A percentile compares a stretch with the other conserved stretches of the same genome.
Conservation (phyloP, 208 protist genomes). For the Trypanosoma mega region DNA sequence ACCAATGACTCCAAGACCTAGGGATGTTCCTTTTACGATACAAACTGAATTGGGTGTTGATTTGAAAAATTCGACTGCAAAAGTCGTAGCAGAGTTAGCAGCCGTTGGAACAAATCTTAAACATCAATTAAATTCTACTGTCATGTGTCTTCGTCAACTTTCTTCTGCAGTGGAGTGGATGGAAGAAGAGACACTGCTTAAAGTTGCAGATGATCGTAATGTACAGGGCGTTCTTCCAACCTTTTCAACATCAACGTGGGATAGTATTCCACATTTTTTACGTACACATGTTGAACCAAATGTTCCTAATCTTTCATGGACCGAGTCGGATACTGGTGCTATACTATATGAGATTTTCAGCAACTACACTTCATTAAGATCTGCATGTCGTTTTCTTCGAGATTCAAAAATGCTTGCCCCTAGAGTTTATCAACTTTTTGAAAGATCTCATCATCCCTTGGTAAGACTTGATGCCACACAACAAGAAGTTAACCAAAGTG, state of each 20-base stretch:
- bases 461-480: slow-evolving; percentile 22
- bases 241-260: slow-evolving; percentile 43
- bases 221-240: slow-evolving; percentile 46
- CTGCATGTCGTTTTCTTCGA: slow-evolving; percentile 36
- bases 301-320: slow-evolving; percentile 70
- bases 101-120: slow-evolving; percentile 70
- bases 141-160: slow-evolving; percentile 59
- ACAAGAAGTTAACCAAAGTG: slow-evolving; percentile 34
- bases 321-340: slow-evolving; percentile 31
- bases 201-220: slow-evolving; percentile 35
- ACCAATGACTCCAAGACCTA: slow-evolving; percentile 64
- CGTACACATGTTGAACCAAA: slow-evolving; percentile 51
- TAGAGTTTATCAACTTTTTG: slow-evolving; percentile 52
- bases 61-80: slow-evolving; percentile 56
- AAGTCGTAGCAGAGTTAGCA: slow-evolving; percentile 61
- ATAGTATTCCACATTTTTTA: slow-evolving; percentile 66
- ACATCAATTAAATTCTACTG: slow-evolving; percentile 71
- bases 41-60: slow-evolving; percentile 76
- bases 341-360: slow-evolving; percentile 58
- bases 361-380: slow-evolving; percentile 31
- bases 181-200: slow-evolving; percentile 38
- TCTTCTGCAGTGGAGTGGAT: slow-evolving; percentile 55
- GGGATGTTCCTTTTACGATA: slow-evolving; percentile 63
- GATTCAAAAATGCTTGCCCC: slow-evolving; percentile 70
- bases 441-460: slow-evolving; percentile 36